Base-by-base conservation (phyloP, 305 asterid species). In the Plantago lanceolata region DNA sequence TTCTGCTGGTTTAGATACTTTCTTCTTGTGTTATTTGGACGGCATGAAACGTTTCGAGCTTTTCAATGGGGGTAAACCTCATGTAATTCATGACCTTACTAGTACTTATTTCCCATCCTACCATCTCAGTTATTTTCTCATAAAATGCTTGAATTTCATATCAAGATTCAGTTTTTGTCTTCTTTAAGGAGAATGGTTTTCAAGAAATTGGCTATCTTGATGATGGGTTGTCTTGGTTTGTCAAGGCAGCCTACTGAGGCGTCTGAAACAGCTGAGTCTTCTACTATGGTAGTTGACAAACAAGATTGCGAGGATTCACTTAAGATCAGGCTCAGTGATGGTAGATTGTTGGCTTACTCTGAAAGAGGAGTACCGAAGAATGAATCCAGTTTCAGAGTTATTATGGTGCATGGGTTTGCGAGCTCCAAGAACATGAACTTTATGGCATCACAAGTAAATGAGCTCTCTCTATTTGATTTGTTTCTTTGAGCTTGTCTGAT, bases 401-500 rank as follows among this genome's bases (percentile, higher is more conserved):
- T 92, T 69, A 66, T 81, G 67, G 94, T 82, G 75, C 98, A 92
- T 77, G 98, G 98, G 61, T 92, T 92, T 76, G 97, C 75, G 37
- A 89, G 96, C 82, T 73, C 86, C 65, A 89, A 89, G 74, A 90
- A 92, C 9, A 85, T 89, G 93, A 81, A 74, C 61, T 84, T 92
- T 65, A 74, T 80, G 82, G 92, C 89, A 18, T 71, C 96, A 59
- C 82, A 86, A 78, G 96, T 89, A 75, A 66, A 48, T 63, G 9
- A 40, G 8, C n/a, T 20, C 28, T n/a, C n/a, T 18, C 49, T 21
- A 0, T 43, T 54, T 19, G 31, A 51, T 64, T 37, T 26, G 62
- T 68, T n/a, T 40, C 15, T 40, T 11, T 40, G 2, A 40, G 2
- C 45, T 11, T 11, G 45, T 40, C 15, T 40, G 13, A 18, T 49